Percentiles rank a stretch among this genome's conserved stretches.
These are phyloP conservation scores for Boletus vermiculosoides DNA, from an alignment of 768 basidiomycete genomes.

Conservation along the genomic window DNA sequence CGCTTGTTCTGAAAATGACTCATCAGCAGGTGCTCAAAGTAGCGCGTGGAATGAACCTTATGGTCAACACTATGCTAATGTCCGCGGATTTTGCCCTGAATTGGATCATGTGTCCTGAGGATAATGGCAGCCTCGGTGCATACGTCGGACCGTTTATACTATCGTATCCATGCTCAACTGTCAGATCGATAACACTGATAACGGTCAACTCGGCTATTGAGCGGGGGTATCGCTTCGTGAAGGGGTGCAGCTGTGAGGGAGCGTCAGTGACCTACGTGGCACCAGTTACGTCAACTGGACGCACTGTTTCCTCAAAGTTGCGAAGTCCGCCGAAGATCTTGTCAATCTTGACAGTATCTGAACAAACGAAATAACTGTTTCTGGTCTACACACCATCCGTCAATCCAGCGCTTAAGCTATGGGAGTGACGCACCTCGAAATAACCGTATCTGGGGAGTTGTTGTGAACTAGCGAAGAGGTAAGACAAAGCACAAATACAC, in stretches of 20 bases:
- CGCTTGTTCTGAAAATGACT: slow-evolving; percentile 63
- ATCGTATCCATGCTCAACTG: slow-evolving; percentile 62
- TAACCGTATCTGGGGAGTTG: slow-evolving; percentile 60
- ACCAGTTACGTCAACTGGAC: slow-evolving; percentile 1
- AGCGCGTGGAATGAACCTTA: slow-evolving; percentile 46
- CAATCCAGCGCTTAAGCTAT: not conserved
- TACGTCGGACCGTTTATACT: slow-evolving; percentile 67
- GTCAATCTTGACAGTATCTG: slow-evolving; percentile 62
- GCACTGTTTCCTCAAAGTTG: slow-evolving; percentile 45
- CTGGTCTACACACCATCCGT: slow-evolving; percentile 49
- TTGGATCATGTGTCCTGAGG: slow-evolving; percentile 84
- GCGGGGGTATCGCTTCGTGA: slow-evolving; percentile 50
- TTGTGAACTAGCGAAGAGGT: not conserved
- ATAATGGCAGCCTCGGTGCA: slow-evolving; percentile 62
- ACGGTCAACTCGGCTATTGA: slow-evolving; percentile 60
- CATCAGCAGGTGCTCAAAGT: not conserved
- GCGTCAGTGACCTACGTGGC: not conserved
- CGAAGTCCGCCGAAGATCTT: slow-evolving; percentile 68
- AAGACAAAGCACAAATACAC: slow-evolving; percentile 9
- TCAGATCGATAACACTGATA: slow-evolving; percentile 70
- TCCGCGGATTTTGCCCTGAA: slow-evolving; percentile 53
- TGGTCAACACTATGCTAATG: slow-evolving; percentile 63
- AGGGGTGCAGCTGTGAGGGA: slow-evolving; percentile 18
- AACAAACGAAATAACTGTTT: slow-evolving; percentile 81
- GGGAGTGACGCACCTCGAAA: slow-evolving; percentile 53